Conservation (phyloP, 345 rosid species). For the Jatropha curcas region DNA sequence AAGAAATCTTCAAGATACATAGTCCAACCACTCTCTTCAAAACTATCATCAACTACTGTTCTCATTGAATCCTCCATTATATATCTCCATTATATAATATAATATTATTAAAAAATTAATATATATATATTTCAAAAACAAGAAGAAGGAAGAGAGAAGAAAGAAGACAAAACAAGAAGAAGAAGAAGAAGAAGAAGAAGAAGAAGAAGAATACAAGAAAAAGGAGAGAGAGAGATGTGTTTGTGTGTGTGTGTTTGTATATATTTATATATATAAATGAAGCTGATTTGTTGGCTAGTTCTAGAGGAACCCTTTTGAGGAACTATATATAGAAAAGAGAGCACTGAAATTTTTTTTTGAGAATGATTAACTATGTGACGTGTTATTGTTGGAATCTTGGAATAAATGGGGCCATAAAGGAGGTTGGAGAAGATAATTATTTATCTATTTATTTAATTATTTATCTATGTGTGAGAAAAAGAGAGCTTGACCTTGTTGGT, state of each 20-base stretch:
- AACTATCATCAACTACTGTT: slow-evolving; percentile 6
- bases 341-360: background rate
- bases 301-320: background rate
- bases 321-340: slow-evolving; percentile 13
- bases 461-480: background rate
- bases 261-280: background rate
- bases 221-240: background rate
- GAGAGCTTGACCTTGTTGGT: slow-evolving; percentile 17
- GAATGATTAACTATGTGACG: background rate
- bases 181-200: background rate
- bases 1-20: slow-evolving; percentile 53
- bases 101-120: too few relatives aligned
- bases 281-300: slow-evolving; percentile 7
- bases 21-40: slow-evolving; percentile 66
- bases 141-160: background rate
- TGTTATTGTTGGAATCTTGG: slow-evolving; percentile 16
- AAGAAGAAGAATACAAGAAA: background rate
- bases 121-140: background rate
- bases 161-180: background rate
- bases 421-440: slow-evolving; percentile 20
- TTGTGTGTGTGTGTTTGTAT: too few relatives aligned
- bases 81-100: too few relatives aligned
- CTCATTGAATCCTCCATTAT: slow-evolving; percentile 29
- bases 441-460: too few relatives aligned
- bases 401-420: slow-evolving; percentile 11